Percentiles rank a stretch among this genome's conserved stretches.
These are phyloP conservation scores for Leccinellum albellum DNA, from an alignment of 768 basidiomycete species.

Conservation along the genomic window DNA sequence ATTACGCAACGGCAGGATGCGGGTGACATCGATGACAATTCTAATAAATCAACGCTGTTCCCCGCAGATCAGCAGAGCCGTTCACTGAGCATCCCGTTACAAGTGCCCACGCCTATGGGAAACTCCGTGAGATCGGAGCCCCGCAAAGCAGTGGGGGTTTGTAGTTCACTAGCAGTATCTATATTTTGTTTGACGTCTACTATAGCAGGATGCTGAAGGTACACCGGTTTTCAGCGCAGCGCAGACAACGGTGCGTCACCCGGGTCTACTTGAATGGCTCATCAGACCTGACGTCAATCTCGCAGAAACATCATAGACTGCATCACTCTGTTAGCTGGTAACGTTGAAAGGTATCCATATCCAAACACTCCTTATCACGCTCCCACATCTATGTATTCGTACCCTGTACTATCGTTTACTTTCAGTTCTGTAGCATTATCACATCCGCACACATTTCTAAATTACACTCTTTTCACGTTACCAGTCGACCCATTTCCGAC, in stretches of 20 bases:
- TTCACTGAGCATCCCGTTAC: constrained; percentile 6
- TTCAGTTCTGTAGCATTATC: neutral
- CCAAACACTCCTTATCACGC: neutral
- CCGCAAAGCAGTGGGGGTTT: constrained; percentile 3
- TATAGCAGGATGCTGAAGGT: neutral
- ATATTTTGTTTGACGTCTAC: neutral
- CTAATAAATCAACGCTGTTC: constrained; percentile 7
- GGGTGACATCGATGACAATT: constrained; percentile 34
- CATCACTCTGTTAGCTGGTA: constrained; percentile 11
- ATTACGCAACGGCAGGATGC: constrained; percentile 52
- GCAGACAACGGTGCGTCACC: neutral
- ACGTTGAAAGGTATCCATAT: neutral
- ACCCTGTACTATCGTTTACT: neutral
- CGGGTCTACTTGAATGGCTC: neutral
- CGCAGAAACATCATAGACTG: neutral
- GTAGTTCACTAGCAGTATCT: neutral
- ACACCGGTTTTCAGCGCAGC: neutral
- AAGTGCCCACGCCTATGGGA: neutral
- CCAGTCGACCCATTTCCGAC: neutral
- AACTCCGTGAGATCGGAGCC: neutral
- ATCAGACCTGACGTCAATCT: neutral
- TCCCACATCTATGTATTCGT: neutral
- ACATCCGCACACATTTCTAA: neutral
- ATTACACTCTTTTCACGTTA: neutral
- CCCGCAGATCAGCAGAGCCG: neutral